Evolutionary conservation across 768 basidiomycete species (phyloP).

Genomic region (Leccinum subgranulosum): DNA sequence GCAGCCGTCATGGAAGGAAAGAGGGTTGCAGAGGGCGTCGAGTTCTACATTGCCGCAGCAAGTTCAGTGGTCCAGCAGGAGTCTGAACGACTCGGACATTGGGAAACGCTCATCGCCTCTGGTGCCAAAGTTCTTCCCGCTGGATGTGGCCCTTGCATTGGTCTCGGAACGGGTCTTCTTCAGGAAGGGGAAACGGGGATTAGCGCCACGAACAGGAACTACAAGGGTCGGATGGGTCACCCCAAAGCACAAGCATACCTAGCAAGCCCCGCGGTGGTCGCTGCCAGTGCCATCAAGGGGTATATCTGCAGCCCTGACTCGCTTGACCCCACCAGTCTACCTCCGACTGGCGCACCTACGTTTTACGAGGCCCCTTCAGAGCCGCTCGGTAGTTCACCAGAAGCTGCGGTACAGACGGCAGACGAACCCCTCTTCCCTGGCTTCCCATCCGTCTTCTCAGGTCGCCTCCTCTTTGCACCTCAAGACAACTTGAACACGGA

Average conservation of each 20-base stretch:
- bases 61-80: conserved; percentile 90
- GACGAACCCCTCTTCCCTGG: conserved; percentile 70
- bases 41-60: conserved; percentile 97
- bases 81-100: conserved; percentile 80
- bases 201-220: conserved; percentile 97
- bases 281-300: conserved; percentile 91
- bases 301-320: conserved; percentile 83
- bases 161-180: conserved; percentile 86
- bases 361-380: conserved; percentile 49
- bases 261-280: conserved; percentile 95
- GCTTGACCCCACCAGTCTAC: conserved; percentile 51
- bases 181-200: conserved; percentile 96
- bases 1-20: conserved; percentile 84
- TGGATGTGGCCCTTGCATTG: conserved; percentile 98
- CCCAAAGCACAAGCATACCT: conserved; percentile 95
- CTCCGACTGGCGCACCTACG: conserved; percentile 48
- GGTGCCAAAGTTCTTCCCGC: conserved; percentile 93
- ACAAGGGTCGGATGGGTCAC: conserved; percentile 98
- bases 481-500: conserved; percentile 99
- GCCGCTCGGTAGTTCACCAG: conserved; percentile 26
- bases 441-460: conserved; percentile 82
- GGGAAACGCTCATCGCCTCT: conserved; percentile 80
- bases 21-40: conserved; percentile 82
- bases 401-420: conserved; percentile 22
- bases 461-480: conserved; percentile 86